Base-by-base conservation (phyloP, 2,329 filamentous ascomycete species). In the Trichoderma sp. region DNA sequence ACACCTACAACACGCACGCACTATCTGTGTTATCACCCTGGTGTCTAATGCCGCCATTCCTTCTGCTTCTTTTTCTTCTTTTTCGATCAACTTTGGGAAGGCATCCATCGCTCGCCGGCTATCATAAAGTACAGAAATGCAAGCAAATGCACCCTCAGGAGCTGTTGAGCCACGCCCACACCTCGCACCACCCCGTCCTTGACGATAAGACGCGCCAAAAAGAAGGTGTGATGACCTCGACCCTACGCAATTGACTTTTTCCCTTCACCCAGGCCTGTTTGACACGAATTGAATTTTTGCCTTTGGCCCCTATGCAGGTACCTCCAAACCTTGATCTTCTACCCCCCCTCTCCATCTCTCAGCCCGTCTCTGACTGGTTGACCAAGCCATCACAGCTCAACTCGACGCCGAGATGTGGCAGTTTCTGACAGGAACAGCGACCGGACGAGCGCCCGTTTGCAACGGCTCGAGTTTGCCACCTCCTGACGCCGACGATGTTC, bases 231-330 rank as follows among this genome's bases (percentile, higher is more conserved):
- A 39, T 39, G 34, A 39, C 34, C 34, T 14, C 34, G 34, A 34
- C 21, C 7, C 19, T n/a, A 50, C 47, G 50, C 59, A 63, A 54
- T 63, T 63, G 59, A 63, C 50, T 63, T 55, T 55, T 30, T 6
- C 26, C 43, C 48, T 44, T 24, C n/a, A 24, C 26, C 7, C 14
- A 21, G 12, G 26, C 24, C 28, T 24, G 7, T 48, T 14, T 48
- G 21, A 7, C 9, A 30, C n/a, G 39, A 62, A 52, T 21, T 44
- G 17, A 30, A n/a, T 30, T 34, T 28, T 30, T 30, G 41, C 19
- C n/a, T n/a, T 39, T 55, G 9, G n/a, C 59, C 57, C 59, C 41
- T 63, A 63, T 55, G 50, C 48, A 63, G 59, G 50, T 55, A 47
- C 59, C 24, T 54, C 10, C n/a, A 55, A 54, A 63, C 50, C 26